Evolutionary conservation across 257 asterid species (phyloP), one percentile per base, ranked within the genome.

Genomic region (Marsdenia floribunda): DNA sequence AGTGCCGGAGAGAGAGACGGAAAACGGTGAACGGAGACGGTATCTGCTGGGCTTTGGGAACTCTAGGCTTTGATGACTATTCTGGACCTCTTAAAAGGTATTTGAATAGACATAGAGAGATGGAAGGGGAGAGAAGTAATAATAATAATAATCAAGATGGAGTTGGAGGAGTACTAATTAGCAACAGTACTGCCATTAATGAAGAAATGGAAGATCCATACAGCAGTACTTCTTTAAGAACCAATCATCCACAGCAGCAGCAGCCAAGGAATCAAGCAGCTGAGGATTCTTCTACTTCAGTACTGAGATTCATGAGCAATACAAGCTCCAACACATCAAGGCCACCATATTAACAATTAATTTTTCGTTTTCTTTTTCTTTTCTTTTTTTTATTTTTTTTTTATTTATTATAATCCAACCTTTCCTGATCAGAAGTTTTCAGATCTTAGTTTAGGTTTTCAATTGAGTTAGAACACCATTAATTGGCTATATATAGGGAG

Each of bases 11-110:
- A 66, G 93, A 90, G 82, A 76, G 90, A 53, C 70, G 93, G 38
- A 90, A 90, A 57, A 90, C 96, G 35, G 87, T 90, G 29, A 88
- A 88, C 82, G 96, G 96, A 1, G 96, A 88, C 75, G 96, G 88
- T 26, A 71, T 90, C 2, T 86, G 93, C 83, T 79, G 87, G 83
- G 93, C 93, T 19, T 22, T 90, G 67, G 88, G 83, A 24, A 66
- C 85, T 0, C 76, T 90, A 52, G 96, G 96, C 18, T 90, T 90
- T 44, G 96, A 90, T 76, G 86, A 90, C 33, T 88, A 86, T 9
- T 79, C 85, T 1, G 80, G 75, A 0, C 86, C 93, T 0, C 16
- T 90, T 73, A 87, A 73, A 76, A 87, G 85, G 89, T 90, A 88
- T 54, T 81, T 90, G 84, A 76, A 81, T 73, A 85, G 86, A 55